Evolutionary conservation across 495 filamentous ascomycete genomes (phyloP).

Genomic region (Aspergillus egyptiacus): DNA sequence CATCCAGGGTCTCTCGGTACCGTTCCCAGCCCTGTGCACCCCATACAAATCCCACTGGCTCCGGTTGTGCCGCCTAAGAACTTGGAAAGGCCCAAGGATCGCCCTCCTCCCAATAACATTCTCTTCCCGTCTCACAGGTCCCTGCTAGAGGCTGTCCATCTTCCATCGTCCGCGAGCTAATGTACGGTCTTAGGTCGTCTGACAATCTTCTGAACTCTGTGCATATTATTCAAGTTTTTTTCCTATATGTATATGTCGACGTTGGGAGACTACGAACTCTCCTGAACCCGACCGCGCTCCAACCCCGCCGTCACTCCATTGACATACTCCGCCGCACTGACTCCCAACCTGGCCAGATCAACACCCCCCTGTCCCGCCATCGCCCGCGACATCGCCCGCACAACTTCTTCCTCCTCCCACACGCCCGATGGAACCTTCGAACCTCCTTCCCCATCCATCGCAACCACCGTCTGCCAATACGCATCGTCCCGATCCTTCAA

Average conservation of each 20-base stretch:
- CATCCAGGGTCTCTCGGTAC: no score
- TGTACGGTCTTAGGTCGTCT: slow-evolving; percentile 6
- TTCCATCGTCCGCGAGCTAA: background rate
- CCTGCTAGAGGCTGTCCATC: slow-evolving; percentile 12
- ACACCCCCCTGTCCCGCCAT: slow-evolving; percentile 42
- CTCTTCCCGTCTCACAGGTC: slow-evolving; percentile 1
- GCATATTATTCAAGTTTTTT: background rate
- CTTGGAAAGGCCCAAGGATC: background rate
- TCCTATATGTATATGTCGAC: background rate
- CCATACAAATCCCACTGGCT: background rate
- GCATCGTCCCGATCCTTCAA: slow-evolving; percentile 49
- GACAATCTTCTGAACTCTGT: background rate
- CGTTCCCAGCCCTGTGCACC: background rate
- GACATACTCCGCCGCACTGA: slow-evolving; percentile 41
- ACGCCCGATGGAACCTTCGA: slow-evolving; percentile 26
- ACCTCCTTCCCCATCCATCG: slow-evolving; percentile 30
- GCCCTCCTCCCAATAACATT: slow-evolving; percentile 7
- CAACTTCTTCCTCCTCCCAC: slow-evolving; percentile 53
- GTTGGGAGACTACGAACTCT: background rate
- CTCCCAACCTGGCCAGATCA: slow-evolving; percentile 44
- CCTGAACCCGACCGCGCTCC: slow-evolving; percentile 18
- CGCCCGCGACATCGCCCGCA: slow-evolving; percentile 45
- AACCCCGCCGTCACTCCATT: slow-evolving; percentile 37
- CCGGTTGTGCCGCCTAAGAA: no score
- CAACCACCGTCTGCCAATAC: slow-evolving; percentile 53